Evolutionary conservation across 2,329 filamentous ascomycete species (phyloP), one percentile per base, ranked within the genome.

Genomic region (Tolypocladium nubicola): DNA sequence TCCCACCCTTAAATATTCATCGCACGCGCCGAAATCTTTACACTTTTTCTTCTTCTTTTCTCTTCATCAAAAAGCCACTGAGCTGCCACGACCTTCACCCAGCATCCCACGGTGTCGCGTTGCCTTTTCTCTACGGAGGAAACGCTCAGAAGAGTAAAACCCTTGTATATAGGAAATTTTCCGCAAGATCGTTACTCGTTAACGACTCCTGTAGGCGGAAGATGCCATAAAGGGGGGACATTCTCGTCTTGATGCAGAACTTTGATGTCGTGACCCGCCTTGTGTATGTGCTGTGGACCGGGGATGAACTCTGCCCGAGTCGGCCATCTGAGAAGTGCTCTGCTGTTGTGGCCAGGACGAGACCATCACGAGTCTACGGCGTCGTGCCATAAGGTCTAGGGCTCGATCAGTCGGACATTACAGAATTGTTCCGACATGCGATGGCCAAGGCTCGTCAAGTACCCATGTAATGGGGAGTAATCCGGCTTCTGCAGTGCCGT

Each of bases 151-250:
- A 84, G 79, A 84, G 70, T 61, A 75, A 79, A 71, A 73, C 76
- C 80, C 80, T 79, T 79, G 79, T 71, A 75, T 75, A 81, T 83
- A 84, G 81, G 81, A 84, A 84, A 79, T 82, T 76, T 82, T 70
- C 71, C 78, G 76, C 70, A 71, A 68, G 49, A 53, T 57, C 59
- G 57, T 60, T 61, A 57, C 57, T 68, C 70, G 71, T 71, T 71
- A 66, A 70, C 59, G 60, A 59, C 54, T 59, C 72, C 66, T 33
- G 72, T 73, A 78, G 78, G 75, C 76, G 75, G 75, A 71, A 76
- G 75, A 82, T 80, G 81, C 80, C 79, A 80, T 81, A 76, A 79
- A 82, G 77, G 74, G 79, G 81, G 80, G 76, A 81, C 74, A 84
- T 79, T 35, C 26, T 52, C 39, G 14, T 52, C 40, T 43, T 9